phyloP scores from a whole-genome alignment of 2,329 filamentous ascomycete species.

The Dactylellina leptospora region DNA sequence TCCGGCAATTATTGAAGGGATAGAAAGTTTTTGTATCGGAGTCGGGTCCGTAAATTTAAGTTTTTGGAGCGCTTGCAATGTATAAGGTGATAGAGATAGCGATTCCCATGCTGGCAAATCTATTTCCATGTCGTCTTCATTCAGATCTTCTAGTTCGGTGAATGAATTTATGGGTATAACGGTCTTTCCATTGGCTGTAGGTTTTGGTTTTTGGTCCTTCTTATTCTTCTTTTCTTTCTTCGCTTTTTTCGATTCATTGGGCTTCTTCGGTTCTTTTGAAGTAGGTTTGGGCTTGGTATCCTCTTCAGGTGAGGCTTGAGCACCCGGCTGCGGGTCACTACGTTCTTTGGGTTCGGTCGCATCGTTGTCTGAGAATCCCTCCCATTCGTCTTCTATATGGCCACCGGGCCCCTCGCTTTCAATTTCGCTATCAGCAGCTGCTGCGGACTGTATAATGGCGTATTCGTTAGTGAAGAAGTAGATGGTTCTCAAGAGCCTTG shows the following conservation, averaged over 20 bases:
- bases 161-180: constrained; percentile 54
- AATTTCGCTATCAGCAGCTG: constrained; percentile 57
- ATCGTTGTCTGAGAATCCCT: constrained; percentile 58
- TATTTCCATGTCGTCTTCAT: constrained; percentile 60
- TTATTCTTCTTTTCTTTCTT: constrained; percentile 57
- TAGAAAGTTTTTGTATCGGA: constrained; percentile 78
- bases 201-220: constrained; percentile 55
- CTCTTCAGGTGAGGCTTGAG: constrained; percentile 58
- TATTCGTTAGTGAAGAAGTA: constrained; percentile 13
- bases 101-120: constrained; percentile 82
- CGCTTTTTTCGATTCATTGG: constrained; percentile 58
- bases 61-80: constrained; percentile 77
- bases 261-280: constrained; percentile 11
- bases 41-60: constrained; percentile 84
- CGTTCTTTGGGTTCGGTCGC: constrained; percentile 56
- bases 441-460: constrained; percentile 58
- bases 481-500: no score
- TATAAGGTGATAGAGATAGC: constrained; percentile 75
- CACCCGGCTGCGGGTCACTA: constrained; percentile 25
- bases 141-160: constrained; percentile 56
- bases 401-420: constrained; percentile 57
- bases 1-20: constrained; percentile 82
- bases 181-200: constrained; percentile 22
- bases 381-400: constrained; percentile 58
- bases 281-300: constrained; percentile 23